Evolutionary conservation across 2,329 filamentous ascomycete genomes (phyloP).

Genomic region (Ilyonectria robusta): DNA sequence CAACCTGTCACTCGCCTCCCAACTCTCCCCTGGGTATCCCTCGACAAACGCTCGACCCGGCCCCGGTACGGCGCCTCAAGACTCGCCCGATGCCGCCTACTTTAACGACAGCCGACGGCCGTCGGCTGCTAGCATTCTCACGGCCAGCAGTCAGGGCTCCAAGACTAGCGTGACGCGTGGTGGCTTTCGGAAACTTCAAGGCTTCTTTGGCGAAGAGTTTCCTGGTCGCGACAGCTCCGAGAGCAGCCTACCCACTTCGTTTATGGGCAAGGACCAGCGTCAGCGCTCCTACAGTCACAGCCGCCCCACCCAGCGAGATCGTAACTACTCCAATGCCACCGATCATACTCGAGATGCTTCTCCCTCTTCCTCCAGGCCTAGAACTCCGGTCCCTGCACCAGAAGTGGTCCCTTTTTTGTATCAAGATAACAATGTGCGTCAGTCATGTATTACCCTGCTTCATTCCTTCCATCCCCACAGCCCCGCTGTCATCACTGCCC

Average conservation of each 20-base stretch:
- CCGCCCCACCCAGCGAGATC: slow-evolving; percentile 73
- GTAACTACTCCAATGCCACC: slow-evolving; percentile 84
- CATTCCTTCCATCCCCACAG: slow-evolving; percentile 33
- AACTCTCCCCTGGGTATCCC: slow-evolving; percentile 79
- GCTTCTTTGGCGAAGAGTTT: slow-evolving; percentile 94
- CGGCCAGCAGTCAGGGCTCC: slow-evolving; percentile 88
- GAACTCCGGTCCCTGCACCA: slow-evolving; percentile 88
- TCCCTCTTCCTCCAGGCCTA: slow-evolving; percentile 81
- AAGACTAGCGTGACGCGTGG: slow-evolving; percentile 79
- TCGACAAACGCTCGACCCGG: slow-evolving; percentile 55
- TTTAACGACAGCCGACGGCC: slow-evolving; percentile 83
- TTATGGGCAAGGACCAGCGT: slow-evolving; percentile 70
- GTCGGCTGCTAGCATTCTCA: slow-evolving; percentile 85
- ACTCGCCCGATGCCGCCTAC: slow-evolving; percentile 73
- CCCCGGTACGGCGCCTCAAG: slow-evolving; percentile 63
- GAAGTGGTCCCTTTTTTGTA: slow-evolving; percentile 99
- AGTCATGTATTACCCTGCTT: slow-evolving; percentile 43
- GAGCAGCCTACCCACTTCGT: slow-evolving; percentile 69
- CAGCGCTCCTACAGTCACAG: slow-evolving; percentile 74
- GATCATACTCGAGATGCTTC: slow-evolving; percentile 82
- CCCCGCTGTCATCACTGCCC: slow-evolving; percentile 28
- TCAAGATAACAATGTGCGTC: slow-evolving; percentile 81
- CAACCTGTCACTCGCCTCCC: slow-evolving; percentile 72
- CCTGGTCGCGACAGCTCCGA: slow-evolving; percentile 82
- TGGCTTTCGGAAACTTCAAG: slow-evolving; percentile 86